Conservation (phyloP, 73 alveolate species). For the Urostyla sp. region DNA sequence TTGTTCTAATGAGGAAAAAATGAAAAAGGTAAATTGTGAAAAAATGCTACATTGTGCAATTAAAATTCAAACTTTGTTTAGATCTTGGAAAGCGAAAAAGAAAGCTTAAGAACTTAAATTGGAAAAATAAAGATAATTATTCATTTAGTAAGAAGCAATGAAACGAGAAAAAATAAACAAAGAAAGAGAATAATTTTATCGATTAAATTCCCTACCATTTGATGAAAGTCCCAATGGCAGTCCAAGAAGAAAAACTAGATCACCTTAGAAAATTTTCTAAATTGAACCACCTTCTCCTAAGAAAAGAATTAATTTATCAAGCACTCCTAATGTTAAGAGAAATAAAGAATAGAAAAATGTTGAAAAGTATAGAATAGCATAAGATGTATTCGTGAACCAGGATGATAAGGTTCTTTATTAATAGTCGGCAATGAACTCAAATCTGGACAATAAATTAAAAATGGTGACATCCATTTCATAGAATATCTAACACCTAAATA, state of each 20-base stretch:
- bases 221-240: constrained; percentile 7
- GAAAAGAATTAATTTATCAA: background rate
- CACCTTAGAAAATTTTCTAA: too few relatives aligned
- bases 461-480: too few relatives aligned
- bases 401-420: too few relatives aligned
- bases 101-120: constrained; percentile 20
- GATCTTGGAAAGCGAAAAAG: constrained; percentile 20
- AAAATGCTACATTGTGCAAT: constrained; percentile 1
- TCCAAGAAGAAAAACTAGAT: too few relatives aligned
- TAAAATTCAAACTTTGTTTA: constrained; percentile 1
- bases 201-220: background rate
- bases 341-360: background rate
- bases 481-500: too few relatives aligned
- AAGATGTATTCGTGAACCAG: constrained; percentile 12
- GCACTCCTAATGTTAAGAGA: background rate
- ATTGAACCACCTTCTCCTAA: background rate
- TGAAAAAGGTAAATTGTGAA: background rate
- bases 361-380: background rate
- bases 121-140: constrained; percentile 4
- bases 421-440: too few relatives aligned
- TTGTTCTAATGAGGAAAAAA: background rate
- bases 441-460: too few relatives aligned
- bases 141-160: constrained; percentile 14
- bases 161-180: background rate
- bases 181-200: constrained; percentile 18